A percentile compares a stretch with the other conserved stretches of the same genome.
phyloP scores from a whole-genome alignment of 495 filamentous ascomycete species.

The Emericellopsis terricola region DNA sequence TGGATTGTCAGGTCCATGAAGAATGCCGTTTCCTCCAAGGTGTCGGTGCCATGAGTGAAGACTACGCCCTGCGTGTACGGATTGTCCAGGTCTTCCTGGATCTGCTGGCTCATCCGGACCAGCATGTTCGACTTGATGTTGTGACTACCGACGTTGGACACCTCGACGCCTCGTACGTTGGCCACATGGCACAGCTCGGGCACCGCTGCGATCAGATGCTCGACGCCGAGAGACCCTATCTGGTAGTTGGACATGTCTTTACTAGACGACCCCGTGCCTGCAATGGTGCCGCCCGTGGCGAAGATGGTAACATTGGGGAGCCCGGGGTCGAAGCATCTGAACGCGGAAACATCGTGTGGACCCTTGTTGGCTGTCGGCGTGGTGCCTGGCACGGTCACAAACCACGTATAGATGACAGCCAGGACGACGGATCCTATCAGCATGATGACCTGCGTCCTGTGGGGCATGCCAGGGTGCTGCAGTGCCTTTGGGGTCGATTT shows the following conservation, averaged over 20 bases:
- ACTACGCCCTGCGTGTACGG: slow-evolving; percentile 25
- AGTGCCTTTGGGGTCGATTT: too few relatives aligned
- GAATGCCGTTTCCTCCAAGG: slow-evolving; percentile 31
- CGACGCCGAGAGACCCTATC: slow-evolving; percentile 23
- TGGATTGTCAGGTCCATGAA: slow-evolving; percentile 28
- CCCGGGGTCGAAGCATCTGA: neutral
- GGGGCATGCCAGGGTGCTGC: too few relatives aligned
- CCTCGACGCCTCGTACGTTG: slow-evolving; percentile 28
- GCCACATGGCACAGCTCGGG: slow-evolving; percentile 25
- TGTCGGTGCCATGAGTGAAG: slow-evolving; percentile 33
- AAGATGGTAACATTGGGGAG: slow-evolving; percentile 33
- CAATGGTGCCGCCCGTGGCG: slow-evolving; percentile 32
- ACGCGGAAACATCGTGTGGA: neutral
- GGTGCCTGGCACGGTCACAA: neutral
- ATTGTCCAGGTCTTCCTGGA: slow-evolving; percentile 23
- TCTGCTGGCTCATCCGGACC: slow-evolving; percentile 20
- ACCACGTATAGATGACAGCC: neutral
- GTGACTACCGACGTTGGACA: slow-evolving; percentile 15
- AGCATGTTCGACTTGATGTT: slow-evolving; percentile 23
- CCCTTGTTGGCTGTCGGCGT: neutral
- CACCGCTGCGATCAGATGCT: slow-evolving; percentile 17
- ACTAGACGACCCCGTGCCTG: slow-evolving; percentile 19
- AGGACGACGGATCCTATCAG: neutral
- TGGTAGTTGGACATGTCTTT: slow-evolving; percentile 30
- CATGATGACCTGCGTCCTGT: too few relatives aligned